These are phyloP conservation scores for Jackrogersella multiformis DNA, from an alignment of 495 filamentous ascomycete species.

Conservation along the genomic window DNA sequence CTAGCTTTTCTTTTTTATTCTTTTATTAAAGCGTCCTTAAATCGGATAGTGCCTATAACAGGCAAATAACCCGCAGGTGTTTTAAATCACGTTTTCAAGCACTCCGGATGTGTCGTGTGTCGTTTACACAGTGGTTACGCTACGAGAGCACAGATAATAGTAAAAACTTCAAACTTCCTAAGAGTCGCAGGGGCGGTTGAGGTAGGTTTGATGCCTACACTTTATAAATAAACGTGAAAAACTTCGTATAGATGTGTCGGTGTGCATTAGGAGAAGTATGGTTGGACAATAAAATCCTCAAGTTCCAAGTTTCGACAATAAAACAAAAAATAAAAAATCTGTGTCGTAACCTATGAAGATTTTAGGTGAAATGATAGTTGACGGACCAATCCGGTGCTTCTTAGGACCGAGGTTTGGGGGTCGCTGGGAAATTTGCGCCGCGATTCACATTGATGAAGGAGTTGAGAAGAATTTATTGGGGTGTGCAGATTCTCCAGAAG, in stretches of 20 bases:
- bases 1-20: slow-evolving; percentile 18
- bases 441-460: slow-evolving; percentile 37
- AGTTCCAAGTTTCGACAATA: slow-evolving; percentile 25
- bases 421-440: slow-evolving; percentile 24
- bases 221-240: neutral
- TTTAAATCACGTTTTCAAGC: slow-evolving; percentile 31
- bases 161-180: too few species aligned
- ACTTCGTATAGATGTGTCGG: slow-evolving; percentile 18
- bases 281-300: slow-evolving; percentile 25
- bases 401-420: slow-evolving; percentile 29
- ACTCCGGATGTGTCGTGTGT: slow-evolving; percentile 30
- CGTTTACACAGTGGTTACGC: neutral
- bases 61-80: slow-evolving; percentile 42
- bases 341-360: slow-evolving; percentile 13
- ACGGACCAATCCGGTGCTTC: slow-evolving; percentile 26
- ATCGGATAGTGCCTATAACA: slow-evolving; percentile 26
- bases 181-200: neutral
- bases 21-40: slow-evolving; percentile 19
- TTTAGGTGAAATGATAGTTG: slow-evolving; percentile 35
- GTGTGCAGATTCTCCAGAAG: slow-evolving; percentile 6
- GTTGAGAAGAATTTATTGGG: slow-evolving; percentile 26
- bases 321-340: too few species aligned
- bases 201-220: neutral
- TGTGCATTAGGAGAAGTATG: slow-evolving; percentile 22
- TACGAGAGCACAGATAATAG: slow-evolving; percentile 5